A percentile compares a stretch with the other conserved stretches of the same genome.
Evolutionary conservation across 2,329 filamentous ascomycete species (phyloP).

Genomic region (Sphaceloma murrayae): DNA sequence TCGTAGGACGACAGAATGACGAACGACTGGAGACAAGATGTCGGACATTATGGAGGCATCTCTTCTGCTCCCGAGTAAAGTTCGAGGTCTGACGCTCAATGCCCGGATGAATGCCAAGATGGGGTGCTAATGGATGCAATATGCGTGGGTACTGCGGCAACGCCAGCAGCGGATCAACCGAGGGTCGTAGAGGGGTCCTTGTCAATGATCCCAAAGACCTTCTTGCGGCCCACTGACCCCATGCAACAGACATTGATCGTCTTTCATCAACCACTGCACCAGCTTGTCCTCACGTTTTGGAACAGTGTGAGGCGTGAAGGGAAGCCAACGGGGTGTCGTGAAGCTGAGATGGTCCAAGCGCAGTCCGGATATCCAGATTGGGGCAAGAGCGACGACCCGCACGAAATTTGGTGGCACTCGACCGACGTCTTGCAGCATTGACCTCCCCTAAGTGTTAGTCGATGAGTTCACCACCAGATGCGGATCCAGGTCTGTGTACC

Average conservation of each 20-base stretch:
- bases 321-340: constrained; percentile 1
- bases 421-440: not conserved
- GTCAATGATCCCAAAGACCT: not conserved
- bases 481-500: no score
- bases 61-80: not conserved
- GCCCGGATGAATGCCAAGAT: constrained; percentile 4
- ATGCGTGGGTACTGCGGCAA: not conserved
- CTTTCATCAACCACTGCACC: no score
- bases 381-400: constrained; percentile 1
- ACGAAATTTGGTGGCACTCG: no score
- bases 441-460: no score
- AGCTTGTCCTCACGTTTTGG: not conserved
- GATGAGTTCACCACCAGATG: no score
- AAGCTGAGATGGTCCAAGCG: constrained; percentile 3
- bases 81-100: constrained; percentile 8
- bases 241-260: constrained; percentile 13
- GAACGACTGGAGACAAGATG: not conserved
- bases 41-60: not conserved
- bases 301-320: not conserved
- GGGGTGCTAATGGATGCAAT: not conserved
- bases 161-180: no score
- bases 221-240: constrained; percentile 10
- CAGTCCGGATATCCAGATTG: not conserved
- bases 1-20: not conserved
- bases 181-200: not conserved